Conservation (phyloP, 306 rosid genomes). For the Medicago arabica region DNA sequence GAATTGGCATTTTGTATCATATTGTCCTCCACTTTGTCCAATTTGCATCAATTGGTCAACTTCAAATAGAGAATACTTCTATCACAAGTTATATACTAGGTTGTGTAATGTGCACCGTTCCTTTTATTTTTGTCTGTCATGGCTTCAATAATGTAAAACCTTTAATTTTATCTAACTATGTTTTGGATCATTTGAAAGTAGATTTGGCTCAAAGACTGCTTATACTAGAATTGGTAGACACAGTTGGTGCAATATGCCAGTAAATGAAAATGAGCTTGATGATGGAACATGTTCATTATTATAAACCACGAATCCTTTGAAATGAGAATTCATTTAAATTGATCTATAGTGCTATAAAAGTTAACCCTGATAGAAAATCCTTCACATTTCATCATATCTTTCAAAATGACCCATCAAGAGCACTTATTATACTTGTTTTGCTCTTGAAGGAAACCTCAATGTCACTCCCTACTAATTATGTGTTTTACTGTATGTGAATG, state of each 20-base stretch:
- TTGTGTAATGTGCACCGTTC: conserved; percentile 41
- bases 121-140: conserved; percentile 29
- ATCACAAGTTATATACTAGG: conserved; percentile 22
- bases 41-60: conserved; percentile 52
- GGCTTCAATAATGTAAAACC: conserved; percentile 42
- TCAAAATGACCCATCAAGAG: conserved; percentile 29
- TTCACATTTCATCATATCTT: conserved; percentile 23
- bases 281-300: background rate
- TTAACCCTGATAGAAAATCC: background rate
- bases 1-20: conserved; percentile 55
- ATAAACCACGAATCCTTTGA: conserved; percentile 1
- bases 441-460: conserved; percentile 44
- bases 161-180: conserved; percentile 39
- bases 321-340: conserved; percentile 4
- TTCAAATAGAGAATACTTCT: conserved; percentile 29
- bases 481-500: conserved; percentile 1
- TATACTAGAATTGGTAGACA: conserved; percentile 19
- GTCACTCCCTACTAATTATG: conserved; percentile 41
- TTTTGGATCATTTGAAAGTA: conserved; percentile 12
- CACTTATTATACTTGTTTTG: background rate
- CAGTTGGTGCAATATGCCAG: background rate
- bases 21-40: conserved; percentile 51
- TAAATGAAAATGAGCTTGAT: background rate
- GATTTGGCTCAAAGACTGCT: conserved; percentile 21
- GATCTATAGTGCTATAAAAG: conserved; percentile 26